Percentiles rank a stretch among this genome's conserved stretches.
These are phyloP conservation scores for Pseudofabraea citricarpa DNA, from an alignment of 2,329 filamentous ascomycete genomes.

Conservation along the genomic window DNA sequence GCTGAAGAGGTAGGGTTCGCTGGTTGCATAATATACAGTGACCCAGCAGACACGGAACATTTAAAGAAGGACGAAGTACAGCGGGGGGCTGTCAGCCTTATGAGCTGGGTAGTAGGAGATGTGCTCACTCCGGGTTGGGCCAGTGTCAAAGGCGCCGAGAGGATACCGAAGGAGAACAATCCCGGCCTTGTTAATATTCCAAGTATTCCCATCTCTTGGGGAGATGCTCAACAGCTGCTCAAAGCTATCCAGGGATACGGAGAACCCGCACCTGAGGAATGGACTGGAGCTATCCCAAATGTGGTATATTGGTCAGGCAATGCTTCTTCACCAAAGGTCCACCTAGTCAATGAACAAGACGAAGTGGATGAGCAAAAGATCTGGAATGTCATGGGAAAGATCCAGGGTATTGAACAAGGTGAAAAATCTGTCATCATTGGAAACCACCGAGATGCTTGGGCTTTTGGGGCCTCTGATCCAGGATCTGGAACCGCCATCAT, in stretches of 20 bases:
- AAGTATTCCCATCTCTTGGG: conserved; percentile 84
- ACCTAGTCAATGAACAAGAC: conserved; percentile 81
- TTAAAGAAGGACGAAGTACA: conserved; percentile 73
- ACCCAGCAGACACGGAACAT: conserved; percentile 73
- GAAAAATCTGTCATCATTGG: conserved; percentile 85
- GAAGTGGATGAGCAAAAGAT: conserved; percentile 78
- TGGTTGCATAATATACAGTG: conserved; percentile 89
- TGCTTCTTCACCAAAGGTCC: conserved; percentile 67
- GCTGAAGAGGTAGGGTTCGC: conserved; percentile 81
- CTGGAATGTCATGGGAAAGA: conserved; percentile 85
- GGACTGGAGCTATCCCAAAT: conserved; percentile 73
- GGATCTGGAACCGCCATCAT: conserved; percentile 87
- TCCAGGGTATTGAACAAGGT: conserved; percentile 76
- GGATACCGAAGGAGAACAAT: conserved; percentile 66
- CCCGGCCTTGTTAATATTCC: conserved; percentile 76
- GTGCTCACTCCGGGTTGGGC: conserved; percentile 87
- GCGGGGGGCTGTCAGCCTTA: conserved; percentile 73
- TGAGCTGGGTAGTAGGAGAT: conserved; percentile 82
- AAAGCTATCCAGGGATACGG: conserved; percentile 73
- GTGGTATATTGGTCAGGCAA: conserved; percentile 87
- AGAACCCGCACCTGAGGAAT: conserved; percentile 59
- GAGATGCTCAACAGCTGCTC: conserved; percentile 77
- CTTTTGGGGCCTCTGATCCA: conserved; percentile 80
- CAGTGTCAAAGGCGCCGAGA: conserved; percentile 59
- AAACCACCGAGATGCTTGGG: conserved; percentile 91